Conservation (phyloP, 73 alveolate species). For the Symbiodinium natans region DNA sequence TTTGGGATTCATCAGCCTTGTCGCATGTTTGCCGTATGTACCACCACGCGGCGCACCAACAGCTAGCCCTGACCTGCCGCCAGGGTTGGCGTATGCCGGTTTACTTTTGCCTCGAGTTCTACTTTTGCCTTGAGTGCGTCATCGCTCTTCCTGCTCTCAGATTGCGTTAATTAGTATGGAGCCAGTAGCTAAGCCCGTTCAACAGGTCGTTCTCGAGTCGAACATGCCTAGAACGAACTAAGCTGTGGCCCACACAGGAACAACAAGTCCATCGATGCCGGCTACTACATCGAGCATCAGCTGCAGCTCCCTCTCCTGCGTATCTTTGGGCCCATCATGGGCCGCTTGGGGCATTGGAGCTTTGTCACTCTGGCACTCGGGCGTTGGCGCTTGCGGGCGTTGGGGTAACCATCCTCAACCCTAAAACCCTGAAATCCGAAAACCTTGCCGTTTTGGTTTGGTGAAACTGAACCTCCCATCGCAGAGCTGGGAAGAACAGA, state of each 20-base stretch:
- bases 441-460: too few species aligned
- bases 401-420: background rate
- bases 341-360: slow-evolving; percentile 95
- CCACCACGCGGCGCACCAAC: too few species aligned
- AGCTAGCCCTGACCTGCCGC: too few species aligned
- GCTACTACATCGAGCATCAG: slow-evolving; percentile 99
- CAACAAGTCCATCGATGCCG: slow-evolving; percentile 99
- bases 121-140: too few species aligned
- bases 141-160: too few species aligned
- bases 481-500: too few species aligned
- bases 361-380: background rate
- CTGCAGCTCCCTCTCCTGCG: slow-evolving; percentile 99
- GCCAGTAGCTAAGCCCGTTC: background rate
- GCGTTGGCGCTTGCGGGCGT: background rate
- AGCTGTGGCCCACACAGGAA: slow-evolving; percentile 76
- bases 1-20: too few species aligned
- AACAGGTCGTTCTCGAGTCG: background rate
- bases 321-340: slow-evolving; percentile 97
- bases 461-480: too few species aligned
- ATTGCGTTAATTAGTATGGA: too few species aligned
- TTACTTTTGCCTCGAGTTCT: too few species aligned
- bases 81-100: too few species aligned
- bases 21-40: too few species aligned
- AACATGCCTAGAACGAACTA: background rate
- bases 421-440: background rate